Evolutionary conservation across 2,329 filamentous ascomycete species (phyloP).

Genomic region (Sclerotiophoma versabilis): DNA sequence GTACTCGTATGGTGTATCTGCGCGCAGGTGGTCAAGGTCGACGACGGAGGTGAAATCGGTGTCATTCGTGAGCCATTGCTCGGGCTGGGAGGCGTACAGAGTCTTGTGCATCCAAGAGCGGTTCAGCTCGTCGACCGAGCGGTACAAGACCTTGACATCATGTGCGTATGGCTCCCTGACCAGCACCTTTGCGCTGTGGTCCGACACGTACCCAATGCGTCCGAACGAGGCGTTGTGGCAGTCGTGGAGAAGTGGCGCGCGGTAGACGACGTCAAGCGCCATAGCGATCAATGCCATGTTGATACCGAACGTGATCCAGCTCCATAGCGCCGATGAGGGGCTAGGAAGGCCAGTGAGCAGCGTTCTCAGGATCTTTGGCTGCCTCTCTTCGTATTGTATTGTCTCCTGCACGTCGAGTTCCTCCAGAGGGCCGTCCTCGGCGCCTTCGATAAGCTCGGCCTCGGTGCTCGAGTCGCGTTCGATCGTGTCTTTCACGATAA

Average conservation of each 20-base stretch:
- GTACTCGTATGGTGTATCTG: conserved; percentile 83
- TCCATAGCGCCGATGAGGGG: conserved; percentile 70
- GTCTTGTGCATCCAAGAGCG: conserved; percentile 44
- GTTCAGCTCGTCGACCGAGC: conserved; percentile 35
- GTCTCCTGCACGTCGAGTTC: conserved; percentile 69
- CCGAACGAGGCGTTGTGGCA: conserved; percentile 82
- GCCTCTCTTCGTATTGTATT: conserved; percentile 64
- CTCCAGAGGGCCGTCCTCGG: conserved; percentile 43
- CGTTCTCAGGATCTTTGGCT: conserved; percentile 66
- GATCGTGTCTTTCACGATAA: conserved; percentile 52
- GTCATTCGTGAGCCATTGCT: conserved; percentile 67
- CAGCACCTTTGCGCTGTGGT: conserved; percentile 78
- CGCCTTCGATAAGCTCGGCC: conserved; percentile 51
- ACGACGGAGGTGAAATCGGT: conserved; percentile 84
- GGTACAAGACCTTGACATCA: conserved; percentile 61
- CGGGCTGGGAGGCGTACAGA: conserved; percentile 40
- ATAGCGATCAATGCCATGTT: conserved; percentile 75
- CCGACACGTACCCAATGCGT: conserved; percentile 85
- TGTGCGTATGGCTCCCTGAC: conserved; percentile 81
- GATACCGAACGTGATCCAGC: conserved; percentile 71
- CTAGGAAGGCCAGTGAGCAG: conserved; percentile 80
- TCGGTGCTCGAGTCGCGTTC: conserved; percentile 42
- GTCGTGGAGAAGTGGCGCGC: conserved; percentile 73
- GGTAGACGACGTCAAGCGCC: conserved; percentile 79
- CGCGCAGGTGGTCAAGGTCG: conserved; percentile 69